Conservation (phyloP, 1,139 yeast species). For the Debaryomyces coudertii region DNA sequence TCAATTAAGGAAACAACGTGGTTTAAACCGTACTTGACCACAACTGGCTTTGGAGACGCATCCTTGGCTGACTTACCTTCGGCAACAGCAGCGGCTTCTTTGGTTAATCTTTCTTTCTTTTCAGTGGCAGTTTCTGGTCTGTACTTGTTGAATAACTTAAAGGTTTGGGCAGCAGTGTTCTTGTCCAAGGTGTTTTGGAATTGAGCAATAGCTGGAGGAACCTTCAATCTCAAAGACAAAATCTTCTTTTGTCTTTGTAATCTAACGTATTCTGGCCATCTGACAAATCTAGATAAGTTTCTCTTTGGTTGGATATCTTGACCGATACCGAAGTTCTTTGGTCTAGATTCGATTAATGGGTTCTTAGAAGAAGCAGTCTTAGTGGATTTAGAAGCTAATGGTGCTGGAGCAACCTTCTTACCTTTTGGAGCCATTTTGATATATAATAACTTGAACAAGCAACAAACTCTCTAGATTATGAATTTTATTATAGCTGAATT, state of each 20-base stretch:
- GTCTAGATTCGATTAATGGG: constrained; percentile 85
- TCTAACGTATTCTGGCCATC: constrained; percentile 97
- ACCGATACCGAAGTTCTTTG: constrained; percentile 96
- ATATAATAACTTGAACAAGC: constrained; percentile 6
- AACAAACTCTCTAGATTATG: neutral
- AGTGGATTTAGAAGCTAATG: constrained; percentile 57
- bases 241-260: constrained; percentile 92
- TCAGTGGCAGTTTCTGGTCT: constrained; percentile 92
- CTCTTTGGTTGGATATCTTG: constrained; percentile 94
- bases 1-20: constrained; percentile 90
- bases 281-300: constrained; percentile 93
- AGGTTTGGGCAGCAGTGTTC: constrained; percentile 92
- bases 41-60: constrained; percentile 89
- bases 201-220: constrained; percentile 92
- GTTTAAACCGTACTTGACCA: constrained; percentile 92
- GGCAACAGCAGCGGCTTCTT: constrained; percentile 94
- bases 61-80: constrained; percentile 92
- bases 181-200: constrained; percentile 89
- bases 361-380: constrained; percentile 52
- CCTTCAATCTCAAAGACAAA: constrained; percentile 86
- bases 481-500: constrained; percentile 5
- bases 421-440: constrained; percentile 52
- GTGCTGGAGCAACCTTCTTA: constrained; percentile 92
- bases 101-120: constrained; percentile 93
- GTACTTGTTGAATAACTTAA: constrained; percentile 93